These are phyloP conservation scores for Xylariaceae sp. DNA, from an alignment of 2,329 filamentous ascomycete species.

Conservation along the genomic window DNA sequence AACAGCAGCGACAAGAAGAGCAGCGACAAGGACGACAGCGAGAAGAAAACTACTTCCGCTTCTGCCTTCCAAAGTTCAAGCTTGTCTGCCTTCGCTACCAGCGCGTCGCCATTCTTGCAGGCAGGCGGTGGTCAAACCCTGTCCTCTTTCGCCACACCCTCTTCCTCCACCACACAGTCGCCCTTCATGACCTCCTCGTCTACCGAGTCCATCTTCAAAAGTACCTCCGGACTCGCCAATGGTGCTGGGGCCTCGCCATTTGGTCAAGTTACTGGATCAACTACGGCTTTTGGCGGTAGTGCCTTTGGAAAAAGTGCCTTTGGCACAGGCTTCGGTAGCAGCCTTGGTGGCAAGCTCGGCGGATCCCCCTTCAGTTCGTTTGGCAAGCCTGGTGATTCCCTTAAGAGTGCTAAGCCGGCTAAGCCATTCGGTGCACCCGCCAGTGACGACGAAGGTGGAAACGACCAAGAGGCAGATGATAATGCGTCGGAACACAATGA, in stretches of 20 bases:
- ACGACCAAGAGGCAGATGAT: conserved; percentile 37
- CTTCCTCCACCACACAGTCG: conserved; percentile 33
- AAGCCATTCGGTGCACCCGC: conserved; percentile 75
- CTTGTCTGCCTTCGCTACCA: conserved; percentile 56
- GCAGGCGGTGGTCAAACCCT: conserved; percentile 26
- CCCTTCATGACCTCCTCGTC: conserved; percentile 35
- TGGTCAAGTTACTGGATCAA: conserved; percentile 25
- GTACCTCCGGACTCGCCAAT: conserved; percentile 28
- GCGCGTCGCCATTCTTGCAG: conserved; percentile 43
- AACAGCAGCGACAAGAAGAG: conserved; percentile 24
- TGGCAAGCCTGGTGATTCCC: conserved; percentile 54
- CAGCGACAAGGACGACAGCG: conserved; percentile 25
- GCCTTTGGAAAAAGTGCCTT: conserved; percentile 48
- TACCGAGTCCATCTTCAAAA: conserved; percentile 48
- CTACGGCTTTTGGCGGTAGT: conserved; percentile 34
- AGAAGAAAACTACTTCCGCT: conserved; percentile 40
- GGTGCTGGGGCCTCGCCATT: conserved; percentile 28
- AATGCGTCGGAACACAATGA: conserved; percentile 36
- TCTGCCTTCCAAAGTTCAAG: conserved; percentile 59
- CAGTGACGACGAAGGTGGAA: conserved; percentile 45
- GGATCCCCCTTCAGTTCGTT: conserved; percentile 59
- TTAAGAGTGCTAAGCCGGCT: conserved; percentile 55
- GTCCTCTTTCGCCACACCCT: conserved; percentile 44
- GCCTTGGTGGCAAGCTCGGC: conserved; percentile 35
- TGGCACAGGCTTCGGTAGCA: conserved; percentile 36